phyloP scores from a whole-genome alignment of 352 stramenopile genomes.

The Phytophthora nicotianae region DNA sequence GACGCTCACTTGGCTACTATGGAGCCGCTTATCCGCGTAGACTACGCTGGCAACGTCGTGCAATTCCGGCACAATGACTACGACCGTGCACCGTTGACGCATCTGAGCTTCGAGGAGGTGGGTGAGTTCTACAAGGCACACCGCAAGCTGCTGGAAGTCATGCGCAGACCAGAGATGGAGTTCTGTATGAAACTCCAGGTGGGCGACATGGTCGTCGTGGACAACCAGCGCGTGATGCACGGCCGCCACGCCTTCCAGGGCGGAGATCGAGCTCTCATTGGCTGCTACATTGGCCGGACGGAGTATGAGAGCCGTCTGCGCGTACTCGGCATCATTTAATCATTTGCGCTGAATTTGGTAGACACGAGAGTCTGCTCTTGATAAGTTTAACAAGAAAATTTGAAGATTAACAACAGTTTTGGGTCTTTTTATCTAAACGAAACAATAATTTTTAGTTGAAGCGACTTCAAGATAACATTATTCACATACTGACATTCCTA shows the following conservation, averaged over 20 bases:
- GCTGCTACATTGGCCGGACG: constrained; percentile 88
- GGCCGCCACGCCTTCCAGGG: constrained; percentile 80
- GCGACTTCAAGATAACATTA: constrained; percentile 30
- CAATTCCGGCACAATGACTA: constrained; percentile 91
- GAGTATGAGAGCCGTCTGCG: constrained; percentile 89
- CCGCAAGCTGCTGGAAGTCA: constrained; percentile 64
- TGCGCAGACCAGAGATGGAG: constrained; percentile 70
- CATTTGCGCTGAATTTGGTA: background rate
- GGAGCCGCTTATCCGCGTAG: constrained; percentile 80
- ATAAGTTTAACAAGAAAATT: constrained; percentile 21
- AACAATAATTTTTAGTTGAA: constrained; percentile 3
- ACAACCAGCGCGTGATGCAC: constrained; percentile 90
- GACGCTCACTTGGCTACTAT: constrained; percentile 79
- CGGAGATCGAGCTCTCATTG: constrained; percentile 79
- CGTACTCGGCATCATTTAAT: constrained; percentile 80
- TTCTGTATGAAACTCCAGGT: constrained; percentile 67
- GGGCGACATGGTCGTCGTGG: constrained; percentile 85
- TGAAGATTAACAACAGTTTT: too few relatives aligned
- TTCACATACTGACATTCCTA: constrained; percentile 27
- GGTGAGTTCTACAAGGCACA: constrained; percentile 78
- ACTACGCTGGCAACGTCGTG: constrained; percentile 73
- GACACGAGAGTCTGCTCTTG: background rate
- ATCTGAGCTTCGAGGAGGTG: constrained; percentile 77
- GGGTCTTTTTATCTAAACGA: too few relatives aligned
- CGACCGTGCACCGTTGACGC: constrained; percentile 81